Evolutionary conservation across 768 basidiomycete genomes (phyloP).

Genomic region (Kwoniella dejecticola): DNA sequence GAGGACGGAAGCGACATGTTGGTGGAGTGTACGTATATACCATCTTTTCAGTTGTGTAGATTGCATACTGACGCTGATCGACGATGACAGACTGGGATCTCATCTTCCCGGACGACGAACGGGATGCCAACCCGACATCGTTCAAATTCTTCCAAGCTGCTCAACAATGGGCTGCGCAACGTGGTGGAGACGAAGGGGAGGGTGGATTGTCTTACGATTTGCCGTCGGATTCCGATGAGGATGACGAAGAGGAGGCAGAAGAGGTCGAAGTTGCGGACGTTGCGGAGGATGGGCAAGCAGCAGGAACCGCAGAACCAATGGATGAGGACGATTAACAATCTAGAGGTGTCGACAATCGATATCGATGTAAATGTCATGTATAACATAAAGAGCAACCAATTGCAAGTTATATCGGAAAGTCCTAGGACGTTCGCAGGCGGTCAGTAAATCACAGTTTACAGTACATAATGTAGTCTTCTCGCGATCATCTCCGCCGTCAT

Average conservation of each 20-base stretch:
- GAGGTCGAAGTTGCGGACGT: conserved; percentile 35
- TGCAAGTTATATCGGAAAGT: background rate
- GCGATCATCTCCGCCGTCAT: no score
- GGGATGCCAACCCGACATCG: conserved; percentile 84
- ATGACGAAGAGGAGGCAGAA: conserved; percentile 49
- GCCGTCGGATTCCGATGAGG: conserved; percentile 43
- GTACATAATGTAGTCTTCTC: no score
- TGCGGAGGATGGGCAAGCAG: background rate
- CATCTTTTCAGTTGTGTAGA: background rate
- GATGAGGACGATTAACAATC: conserved; percentile 24
- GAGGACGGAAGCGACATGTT: conserved; percentile 76
- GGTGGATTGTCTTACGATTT: conserved; percentile 48
- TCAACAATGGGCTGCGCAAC: conserved; percentile 70
- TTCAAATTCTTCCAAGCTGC: conserved; percentile 97
- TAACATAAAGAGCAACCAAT: background rate
- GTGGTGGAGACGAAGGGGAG: conserved; percentile 29
- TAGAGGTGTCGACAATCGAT: background rate
- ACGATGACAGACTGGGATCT: conserved; percentile 90
- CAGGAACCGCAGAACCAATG: conserved; percentile 13
- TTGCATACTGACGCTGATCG: no score
- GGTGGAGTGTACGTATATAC: conserved; percentile 65
- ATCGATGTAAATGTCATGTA: background rate
- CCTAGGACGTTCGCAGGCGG: no score
- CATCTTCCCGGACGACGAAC: conserved; percentile 93
- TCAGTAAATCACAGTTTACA: no score